These are phyloP conservation scores for Ramularia endophylla DNA, from an alignment of 2,329 filamentous ascomycete species.

Conservation along the genomic window DNA sequence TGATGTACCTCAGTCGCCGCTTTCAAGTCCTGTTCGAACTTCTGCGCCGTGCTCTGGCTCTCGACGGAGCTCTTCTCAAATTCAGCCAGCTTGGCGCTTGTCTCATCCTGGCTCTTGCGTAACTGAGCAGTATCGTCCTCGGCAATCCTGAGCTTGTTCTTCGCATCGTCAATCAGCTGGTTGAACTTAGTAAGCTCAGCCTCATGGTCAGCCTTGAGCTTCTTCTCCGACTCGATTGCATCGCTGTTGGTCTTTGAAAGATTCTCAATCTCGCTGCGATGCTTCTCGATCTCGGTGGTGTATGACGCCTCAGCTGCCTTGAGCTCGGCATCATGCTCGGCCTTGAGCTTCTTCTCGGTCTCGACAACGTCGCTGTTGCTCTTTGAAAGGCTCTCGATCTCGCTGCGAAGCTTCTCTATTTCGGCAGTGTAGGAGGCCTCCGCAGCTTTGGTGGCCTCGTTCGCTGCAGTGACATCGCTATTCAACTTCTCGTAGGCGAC, in stretches of 20 bases:
- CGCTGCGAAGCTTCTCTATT: slow-evolving; percentile 10
- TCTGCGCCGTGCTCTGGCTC: slow-evolving; percentile 8
- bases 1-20: slow-evolving; percentile 11
- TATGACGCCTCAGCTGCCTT: slow-evolving; percentile 1
- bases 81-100: slow-evolving; percentile 13
- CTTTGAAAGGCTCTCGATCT: slow-evolving; percentile 15
- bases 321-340: slow-evolving; percentile 13
- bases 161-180: slow-evolving; percentile 13
- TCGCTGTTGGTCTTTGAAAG: slow-evolving; percentile 12
- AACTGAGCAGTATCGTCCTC: slow-evolving; percentile 13
- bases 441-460: not conserved
- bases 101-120: slow-evolving; percentile 14
- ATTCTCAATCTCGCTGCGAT: slow-evolving; percentile 14
- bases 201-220: slow-evolving; percentile 15
- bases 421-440: slow-evolving; percentile 5
- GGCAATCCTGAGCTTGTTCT: slow-evolving; percentile 13
- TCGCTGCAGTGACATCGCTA: not conserved
- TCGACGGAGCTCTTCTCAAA: slow-evolving; percentile 12
- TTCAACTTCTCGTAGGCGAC: slow-evolving; percentile 3
- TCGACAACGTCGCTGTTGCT: slow-evolving; percentile 10
- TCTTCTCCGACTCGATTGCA: slow-evolving; percentile 12
- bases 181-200: slow-evolving; percentile 14
- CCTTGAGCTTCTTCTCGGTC: slow-evolving; percentile 15
- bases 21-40: slow-evolving; percentile 13
- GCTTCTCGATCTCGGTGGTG: slow-evolving; percentile 8